Evolutionary conservation across 2,329 filamentous ascomycete genomes (phyloP), one percentile per base, ranked within the genome.

Genomic region (Botrytis deweyae): DNA sequence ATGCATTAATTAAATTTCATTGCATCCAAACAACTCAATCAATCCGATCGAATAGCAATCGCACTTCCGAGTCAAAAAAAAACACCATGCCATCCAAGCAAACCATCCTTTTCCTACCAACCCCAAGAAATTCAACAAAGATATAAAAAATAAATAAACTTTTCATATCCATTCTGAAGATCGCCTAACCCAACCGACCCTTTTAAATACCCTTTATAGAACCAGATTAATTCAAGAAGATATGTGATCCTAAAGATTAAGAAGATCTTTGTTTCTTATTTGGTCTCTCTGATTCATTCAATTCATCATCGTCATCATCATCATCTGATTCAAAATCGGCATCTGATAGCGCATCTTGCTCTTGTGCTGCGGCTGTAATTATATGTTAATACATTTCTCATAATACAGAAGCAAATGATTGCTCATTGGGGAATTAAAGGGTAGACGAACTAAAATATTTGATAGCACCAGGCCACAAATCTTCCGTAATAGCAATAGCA

Each of bases 391-490:
- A 72, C 36, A 9, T 66, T n/a, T 29, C 33, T 16, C 22, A 72
- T 52, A 42, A 3, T 38, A 2, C 0, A 4, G 10, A 14, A 40
- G 20, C 36, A 40, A 40, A 61, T 6, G n/a, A 55, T n/a, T 68
- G 36, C 25, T 70, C 73, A 36, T 20, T 20, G 18, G 9, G 36
- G 2, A 67, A 42, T 42, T 1, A 68, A 44, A 22, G 36, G 42
- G 65, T 44, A 67, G 62, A 64, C 93, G 84, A 86, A 96, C 93
- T 92, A 85, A 96, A 98, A 85, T 96, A 97, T 83, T 93, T 93
- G 82, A 97, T 91, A 74, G 95, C 95, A 76, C 90, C 90, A 66
- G 93, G 93, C 91, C 92, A 98, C 70, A 98, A 85, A 78, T 98
- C 95, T 81, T 98, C 95, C 14, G 92, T 90, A 78, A 98, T 86